These are phyloP conservation scores for Cercophora newfieldiana DNA, from an alignment of 495 filamentous ascomycete genomes.

Conservation along the genomic window DNA sequence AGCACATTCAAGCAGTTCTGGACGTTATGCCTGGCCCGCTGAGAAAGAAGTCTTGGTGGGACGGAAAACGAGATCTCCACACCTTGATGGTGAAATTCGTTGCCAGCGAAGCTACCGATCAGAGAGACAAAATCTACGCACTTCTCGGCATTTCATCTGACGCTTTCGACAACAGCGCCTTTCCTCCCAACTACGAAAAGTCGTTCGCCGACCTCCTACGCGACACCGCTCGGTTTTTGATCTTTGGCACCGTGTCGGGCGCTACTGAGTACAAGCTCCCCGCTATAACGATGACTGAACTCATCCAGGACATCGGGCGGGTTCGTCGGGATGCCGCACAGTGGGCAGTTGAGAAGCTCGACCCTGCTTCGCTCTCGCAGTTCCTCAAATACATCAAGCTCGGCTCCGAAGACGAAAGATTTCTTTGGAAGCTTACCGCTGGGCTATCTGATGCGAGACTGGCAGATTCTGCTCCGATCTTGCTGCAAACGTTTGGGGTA, in stretches of 20 bases:
- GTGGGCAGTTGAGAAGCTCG: background rate
- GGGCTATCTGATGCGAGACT: background rate
- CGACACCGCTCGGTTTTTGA: background rate
- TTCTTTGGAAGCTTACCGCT: background rate
- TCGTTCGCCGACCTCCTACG: background rate
- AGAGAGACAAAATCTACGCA: slow-evolving; percentile 36
- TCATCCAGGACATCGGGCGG: background rate
- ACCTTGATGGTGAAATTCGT: slow-evolving; percentile 33
- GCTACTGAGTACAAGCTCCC: background rate
- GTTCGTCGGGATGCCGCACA: background rate
- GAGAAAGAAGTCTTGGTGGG: slow-evolving; percentile 34
- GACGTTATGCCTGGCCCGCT: slow-evolving; percentile 38
- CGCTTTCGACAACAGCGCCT: background rate
- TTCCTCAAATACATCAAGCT: background rate
- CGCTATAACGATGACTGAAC: background rate
- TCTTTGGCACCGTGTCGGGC: background rate
- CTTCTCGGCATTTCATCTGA: slow-evolving; percentile 34
- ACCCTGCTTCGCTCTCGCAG: background rate
- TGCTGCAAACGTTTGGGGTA: background rate
- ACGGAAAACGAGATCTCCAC: slow-evolving; percentile 22
- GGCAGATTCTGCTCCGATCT: background rate
- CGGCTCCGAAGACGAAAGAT: background rate
- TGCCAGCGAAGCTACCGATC: slow-evolving; percentile 27
- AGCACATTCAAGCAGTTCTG: slow-evolving; percentile 34
- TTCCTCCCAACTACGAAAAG: background rate